Evolutionary conservation across 352 stramenopile genomes (phyloP).

Genomic region (Globisporangium canariense): DNA sequence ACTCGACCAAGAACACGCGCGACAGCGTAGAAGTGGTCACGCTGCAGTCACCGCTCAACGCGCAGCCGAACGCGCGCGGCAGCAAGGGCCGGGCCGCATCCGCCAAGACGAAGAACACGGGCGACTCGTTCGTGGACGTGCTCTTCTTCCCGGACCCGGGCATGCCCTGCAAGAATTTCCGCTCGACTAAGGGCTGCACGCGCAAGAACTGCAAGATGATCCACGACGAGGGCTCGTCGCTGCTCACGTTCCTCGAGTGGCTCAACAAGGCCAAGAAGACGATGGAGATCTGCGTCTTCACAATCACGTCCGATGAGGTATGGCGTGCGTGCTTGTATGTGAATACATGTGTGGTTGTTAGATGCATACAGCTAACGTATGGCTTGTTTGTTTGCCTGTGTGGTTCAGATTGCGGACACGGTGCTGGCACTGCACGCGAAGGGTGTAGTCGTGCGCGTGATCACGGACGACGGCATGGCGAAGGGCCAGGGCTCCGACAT

Average conservation of each 20-base stretch:
- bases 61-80: neutral
- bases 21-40: conserved; percentile 12
- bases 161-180: conserved; percentile 61
- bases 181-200: conserved; percentile 42
- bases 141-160: conserved; percentile 67
- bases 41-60: conserved; percentile 12
- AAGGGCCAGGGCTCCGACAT: conserved; percentile 63
- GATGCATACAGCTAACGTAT: neutral
- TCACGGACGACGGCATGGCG: conserved; percentile 62
- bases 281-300: conserved; percentile 75
- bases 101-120: neutral
- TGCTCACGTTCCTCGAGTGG: conserved; percentile 50
- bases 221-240: conserved; percentile 55
- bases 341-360: neutral
- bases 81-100: neutral
- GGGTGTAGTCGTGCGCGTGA: conserved; percentile 52
- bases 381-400: neutral
- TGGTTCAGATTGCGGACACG: conserved; percentile 46
- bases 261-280: conserved; percentile 38
- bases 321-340: neutral
- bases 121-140: conserved; percentile 68
- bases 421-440: conserved; percentile 53
- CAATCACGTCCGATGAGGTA: conserved; percentile 71
- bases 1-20: neutral
- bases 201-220: conserved; percentile 66